Evolutionary conservation across 306 rosid genomes (phyloP).

Genomic region (Phaseolus lunatus): DNA sequence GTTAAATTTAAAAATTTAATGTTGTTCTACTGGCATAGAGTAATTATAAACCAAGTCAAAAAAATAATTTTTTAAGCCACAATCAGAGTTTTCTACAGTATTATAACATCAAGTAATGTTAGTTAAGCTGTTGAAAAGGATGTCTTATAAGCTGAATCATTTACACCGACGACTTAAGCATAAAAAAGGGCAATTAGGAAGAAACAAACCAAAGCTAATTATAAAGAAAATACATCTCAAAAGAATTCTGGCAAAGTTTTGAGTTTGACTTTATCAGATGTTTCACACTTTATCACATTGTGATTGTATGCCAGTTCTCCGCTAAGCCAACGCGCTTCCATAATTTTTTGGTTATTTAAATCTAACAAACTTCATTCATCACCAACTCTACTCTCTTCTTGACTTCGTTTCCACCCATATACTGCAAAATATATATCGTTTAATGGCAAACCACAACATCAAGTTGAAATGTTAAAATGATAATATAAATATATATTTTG

Average conservation of each 20-base stretch:
- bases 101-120: background rate
- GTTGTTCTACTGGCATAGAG: too few relatives aligned
- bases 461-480: conserved; percentile 26
- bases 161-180: conserved; percentile 2
- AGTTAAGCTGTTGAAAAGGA: conserved; percentile 10
- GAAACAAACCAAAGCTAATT: conserved; percentile 3
- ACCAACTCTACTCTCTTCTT: conserved; percentile 43
- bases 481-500: conserved; percentile 5
- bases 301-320: background rate
- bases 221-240: background rate
- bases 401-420: conserved; percentile 37
- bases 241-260: conserved; percentile 18
- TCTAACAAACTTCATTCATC: conserved; percentile 18
- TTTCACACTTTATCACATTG: conserved; percentile 20
- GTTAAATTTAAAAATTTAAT: too few relatives aligned
- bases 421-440: conserved; percentile 12
- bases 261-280: conserved; percentile 38
- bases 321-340: conserved; percentile 34
- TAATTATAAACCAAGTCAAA: background rate
- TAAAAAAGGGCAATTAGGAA: background rate
- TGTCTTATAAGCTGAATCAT: background rate
- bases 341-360: background rate
- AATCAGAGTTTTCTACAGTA: background rate
- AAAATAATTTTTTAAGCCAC: background rate
- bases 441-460: background rate